Base-by-base conservation (phyloP, 257 asterid species). In the Gentiana dahurica region DNA sequence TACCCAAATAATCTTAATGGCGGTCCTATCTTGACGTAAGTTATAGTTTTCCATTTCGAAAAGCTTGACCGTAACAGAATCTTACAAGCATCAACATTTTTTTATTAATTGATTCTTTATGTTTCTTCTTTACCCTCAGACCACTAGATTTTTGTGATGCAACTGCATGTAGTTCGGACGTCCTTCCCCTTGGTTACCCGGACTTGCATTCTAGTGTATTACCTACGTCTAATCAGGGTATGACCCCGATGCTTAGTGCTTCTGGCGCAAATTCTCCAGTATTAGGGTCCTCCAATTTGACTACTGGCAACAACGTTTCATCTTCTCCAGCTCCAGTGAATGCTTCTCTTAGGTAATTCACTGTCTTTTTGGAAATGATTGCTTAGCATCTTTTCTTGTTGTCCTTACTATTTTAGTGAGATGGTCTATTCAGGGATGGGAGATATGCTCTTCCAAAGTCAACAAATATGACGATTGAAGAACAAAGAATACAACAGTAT, bases 121-220 rank as follows among this genome's bases (percentile, higher is more conserved):
- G 34, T 57, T 71, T 24, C 43, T 65, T 41, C 24, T 24, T 46
- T 48, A 56, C 55, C 34, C 10, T 10, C 11, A 92, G 99, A 54
- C 99, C 99, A 71, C 71, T 86, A 74, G 96, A 93, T 68, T 81
- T 93, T 59, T 79, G 87, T 56, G 96, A 86, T 65, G 73, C 85
- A 34, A 73, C 63, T 51, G 24, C 68, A 60, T 50, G 86, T 64
- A 80, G 81, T 70, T 68, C 85, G 48, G 99, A 92, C 57, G 59
- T 72, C 35, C 69, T 61, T 66, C 50, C 95, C 47, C 60, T 72
- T 62, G 95, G 97, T 54, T 80, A 77, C 72, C 97, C 86, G 80
- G 85, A 86, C 68, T 76, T 83, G 55, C 84, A 67, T 60, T 50
- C 82, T 60, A 67, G 76, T 69, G 94, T 82, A 58, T 61, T 79